These are phyloP conservation scores for Pseudogymnoascus sp. DNA, from an alignment of 2,329 filamentous ascomycete species.

Conservation along the genomic window DNA sequence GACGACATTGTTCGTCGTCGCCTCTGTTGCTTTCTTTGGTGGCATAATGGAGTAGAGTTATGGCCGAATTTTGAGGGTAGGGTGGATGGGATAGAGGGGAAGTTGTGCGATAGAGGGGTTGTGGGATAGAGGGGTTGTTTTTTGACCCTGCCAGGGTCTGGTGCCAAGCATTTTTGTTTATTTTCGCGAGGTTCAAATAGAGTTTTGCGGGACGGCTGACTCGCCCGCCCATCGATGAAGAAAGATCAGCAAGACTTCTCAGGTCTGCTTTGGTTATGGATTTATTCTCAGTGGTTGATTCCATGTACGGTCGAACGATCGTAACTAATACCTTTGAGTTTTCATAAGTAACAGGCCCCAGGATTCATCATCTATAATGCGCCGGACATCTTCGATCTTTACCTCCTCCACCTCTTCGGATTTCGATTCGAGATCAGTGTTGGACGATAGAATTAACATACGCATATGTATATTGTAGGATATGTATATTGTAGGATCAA, in stretches of 20 bases:
- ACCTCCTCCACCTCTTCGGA: not conserved
- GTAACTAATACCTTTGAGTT: not conserved
- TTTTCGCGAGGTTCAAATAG: slow-evolving; percentile 1
- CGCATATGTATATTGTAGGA: not conserved
- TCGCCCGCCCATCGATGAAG: not conserved
- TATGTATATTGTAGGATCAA: not conserved
- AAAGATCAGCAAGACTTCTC: not conserved
- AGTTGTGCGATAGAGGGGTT: slow-evolving; percentile 6
- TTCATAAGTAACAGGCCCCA: not conserved
- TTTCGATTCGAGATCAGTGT: not conserved
- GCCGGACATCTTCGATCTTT: not conserved
- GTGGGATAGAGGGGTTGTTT: slow-evolving; percentile 8
- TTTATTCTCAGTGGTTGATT: not conserved
- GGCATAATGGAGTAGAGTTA: slow-evolving; percentile 30
- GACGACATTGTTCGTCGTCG: slow-evolving; percentile 38
- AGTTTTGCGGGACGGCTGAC: not conserved
- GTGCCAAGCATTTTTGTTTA: not conserved
- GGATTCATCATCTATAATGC: not conserved
- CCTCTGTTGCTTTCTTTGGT: slow-evolving; percentile 32
- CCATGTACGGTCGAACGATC: not conserved
- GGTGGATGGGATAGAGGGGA: slow-evolving; percentile 6
- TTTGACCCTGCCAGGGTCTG: not conserved
- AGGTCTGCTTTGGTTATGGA: not conserved
- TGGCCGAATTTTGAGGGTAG: not conserved
- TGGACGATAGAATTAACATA: not conserved